These are phyloP conservation scores for Podaxis pistillaris DNA, from an alignment of 768 basidiomycete species.

Conservation along the genomic window DNA sequence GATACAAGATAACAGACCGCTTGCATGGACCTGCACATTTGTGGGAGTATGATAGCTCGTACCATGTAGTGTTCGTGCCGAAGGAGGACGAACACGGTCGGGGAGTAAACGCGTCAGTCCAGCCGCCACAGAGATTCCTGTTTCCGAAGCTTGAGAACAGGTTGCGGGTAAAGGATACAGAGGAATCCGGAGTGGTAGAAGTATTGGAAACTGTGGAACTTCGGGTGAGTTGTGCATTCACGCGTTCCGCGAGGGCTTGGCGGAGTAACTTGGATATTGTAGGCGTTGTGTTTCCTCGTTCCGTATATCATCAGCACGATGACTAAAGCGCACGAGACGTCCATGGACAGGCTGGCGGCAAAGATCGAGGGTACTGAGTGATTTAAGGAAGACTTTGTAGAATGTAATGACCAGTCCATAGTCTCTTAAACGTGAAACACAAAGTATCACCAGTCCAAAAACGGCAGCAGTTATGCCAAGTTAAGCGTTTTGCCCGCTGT, in stretches of 20 bases:
- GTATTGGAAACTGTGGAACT: conserved; percentile 26
- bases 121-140: background rate
- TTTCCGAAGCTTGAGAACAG: conserved; percentile 19
- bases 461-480: no score
- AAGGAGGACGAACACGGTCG: conserved; percentile 19
- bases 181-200: conserved; percentile 19
- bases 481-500: no score
- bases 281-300: conserved; percentile 34
- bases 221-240: conserved; percentile 22
- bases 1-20: conserved; percentile 13
- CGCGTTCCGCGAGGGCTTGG: background rate
- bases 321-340: conserved; percentile 24
- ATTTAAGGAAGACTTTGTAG: background rate
- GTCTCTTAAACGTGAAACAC: background rate
- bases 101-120: conserved; percentile 19
- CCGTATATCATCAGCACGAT: conserved; percentile 33
- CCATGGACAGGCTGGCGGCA: conserved; percentile 26
- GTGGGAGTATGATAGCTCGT: conserved; percentile 8
- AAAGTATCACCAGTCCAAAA: no score
- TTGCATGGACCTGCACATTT: background rate
- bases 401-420: background rate
- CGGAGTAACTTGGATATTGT: background rate
- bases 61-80: background rate
- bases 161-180: conserved; percentile 17
- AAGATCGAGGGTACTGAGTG: conserved; percentile 20